Percentiles rank a stretch among this genome's conserved stretches.
Evolutionary conservation across 1,284 basidiomycete species (phyloP).

Genomic region (Neolentinus lepideus): DNA sequence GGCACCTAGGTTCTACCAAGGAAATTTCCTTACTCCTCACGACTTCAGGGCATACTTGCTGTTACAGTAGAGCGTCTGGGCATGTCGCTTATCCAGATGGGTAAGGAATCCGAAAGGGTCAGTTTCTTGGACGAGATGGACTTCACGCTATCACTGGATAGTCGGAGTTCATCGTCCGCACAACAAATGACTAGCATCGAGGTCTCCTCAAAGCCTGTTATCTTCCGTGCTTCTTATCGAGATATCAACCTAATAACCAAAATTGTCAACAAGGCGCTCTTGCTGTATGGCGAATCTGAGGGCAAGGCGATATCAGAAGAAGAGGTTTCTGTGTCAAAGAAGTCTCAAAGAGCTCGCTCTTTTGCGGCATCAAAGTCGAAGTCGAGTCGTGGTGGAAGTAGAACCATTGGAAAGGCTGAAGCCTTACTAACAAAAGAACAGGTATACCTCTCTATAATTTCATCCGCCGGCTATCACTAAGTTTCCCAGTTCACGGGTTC

Average conservation of each 20-base stretch:
- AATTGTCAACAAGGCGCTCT: slow-evolving; percentile 86
- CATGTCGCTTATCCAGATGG: slow-evolving; percentile 94
- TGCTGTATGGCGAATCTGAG: slow-evolving; percentile 39
- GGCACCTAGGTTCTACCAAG: background rate
- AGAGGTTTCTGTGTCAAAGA: slow-evolving; percentile 2
- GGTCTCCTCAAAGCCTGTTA: slow-evolving; percentile 73
- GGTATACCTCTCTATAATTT: slow-evolving; percentile 28
- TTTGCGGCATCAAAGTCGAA: background rate
- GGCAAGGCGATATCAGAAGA: background rate
- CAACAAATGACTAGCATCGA: slow-evolving; percentile 85
- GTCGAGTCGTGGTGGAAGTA: background rate
- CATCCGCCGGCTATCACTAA: background rate
- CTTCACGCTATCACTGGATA: slow-evolving; percentile 84
- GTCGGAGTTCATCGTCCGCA: slow-evolving; percentile 54
- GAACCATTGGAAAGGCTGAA: slow-evolving; percentile 41
- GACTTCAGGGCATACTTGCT: slow-evolving; percentile 67
- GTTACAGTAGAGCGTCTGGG: slow-evolving; percentile 81
- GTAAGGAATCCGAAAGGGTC: slow-evolving; percentile 74
- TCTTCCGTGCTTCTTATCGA: slow-evolving; percentile 89
- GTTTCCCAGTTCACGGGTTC: slow-evolving; percentile 59
- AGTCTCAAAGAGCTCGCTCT: background rate
- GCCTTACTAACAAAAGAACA: slow-evolving; percentile 78
- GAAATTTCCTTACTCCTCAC: background rate
- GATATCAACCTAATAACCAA: slow-evolving; percentile 89
- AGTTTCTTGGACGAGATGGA: slow-evolving; percentile 94